phyloP scores from a whole-genome alignment of 192 early-diverging fungal genomes.

The Coemansia sp. region DNA sequence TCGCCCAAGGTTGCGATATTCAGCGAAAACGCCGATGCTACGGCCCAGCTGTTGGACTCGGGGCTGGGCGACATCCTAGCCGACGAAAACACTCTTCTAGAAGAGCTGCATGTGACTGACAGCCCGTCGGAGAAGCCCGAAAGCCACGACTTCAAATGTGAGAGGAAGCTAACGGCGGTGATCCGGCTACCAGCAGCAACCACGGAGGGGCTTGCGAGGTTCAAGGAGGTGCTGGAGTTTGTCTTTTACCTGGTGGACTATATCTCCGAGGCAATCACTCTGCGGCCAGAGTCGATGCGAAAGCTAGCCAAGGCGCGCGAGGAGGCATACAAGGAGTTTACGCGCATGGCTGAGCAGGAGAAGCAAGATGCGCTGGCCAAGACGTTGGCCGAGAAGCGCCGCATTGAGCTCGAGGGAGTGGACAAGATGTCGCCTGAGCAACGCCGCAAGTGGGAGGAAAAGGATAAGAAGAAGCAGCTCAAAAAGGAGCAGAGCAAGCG shows the following conservation, averaged over 20 bases:
- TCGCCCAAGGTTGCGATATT: conserved; percentile 53
- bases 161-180: conserved; percentile 51
- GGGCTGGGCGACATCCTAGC: conserved; percentile 54
- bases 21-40: conserved; percentile 63
- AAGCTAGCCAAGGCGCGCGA: conserved; percentile 68
- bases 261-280: conserved; percentile 29
- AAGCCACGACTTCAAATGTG: conserved; percentile 51
- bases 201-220: conserved; percentile 14
- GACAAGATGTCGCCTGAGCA: conserved; percentile 72
- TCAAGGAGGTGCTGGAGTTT: conserved; percentile 49
- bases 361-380: conserved; percentile 70
- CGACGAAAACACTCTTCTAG: conserved; percentile 47
- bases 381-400: conserved; percentile 67
- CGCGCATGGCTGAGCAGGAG: conserved; percentile 65
- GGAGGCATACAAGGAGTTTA: conserved; percentile 62
- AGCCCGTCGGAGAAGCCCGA: conserved; percentile 62
- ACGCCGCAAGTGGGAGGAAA: conserved; percentile 85
- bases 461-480: conserved; percentile 68
- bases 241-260: conserved; percentile 49
- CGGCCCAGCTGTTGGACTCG: conserved; percentile 54
- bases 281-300: conserved; percentile 51
- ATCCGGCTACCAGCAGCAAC: conserved; percentile 41
- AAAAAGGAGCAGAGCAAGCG: conserved; percentile 67
- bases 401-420: conserved; percentile 63
- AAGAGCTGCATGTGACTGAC: conserved; percentile 64